Conservation (phyloP, 2,329 filamentous ascomycete species). For the Phialophora verrucosa region DNA sequence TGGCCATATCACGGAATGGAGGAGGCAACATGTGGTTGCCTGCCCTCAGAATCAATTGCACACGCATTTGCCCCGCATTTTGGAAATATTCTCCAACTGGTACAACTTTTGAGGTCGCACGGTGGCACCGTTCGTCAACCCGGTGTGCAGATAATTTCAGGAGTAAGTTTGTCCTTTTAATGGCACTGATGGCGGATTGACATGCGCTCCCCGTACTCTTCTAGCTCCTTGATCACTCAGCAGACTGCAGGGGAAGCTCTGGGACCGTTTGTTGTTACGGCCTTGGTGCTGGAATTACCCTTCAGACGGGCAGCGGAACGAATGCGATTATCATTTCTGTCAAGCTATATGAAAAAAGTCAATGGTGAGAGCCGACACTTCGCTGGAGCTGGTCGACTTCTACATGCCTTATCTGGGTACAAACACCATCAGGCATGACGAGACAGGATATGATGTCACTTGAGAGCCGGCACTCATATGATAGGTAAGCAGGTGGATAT, state of each 20-base stretch:
- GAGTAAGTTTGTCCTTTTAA: no score
- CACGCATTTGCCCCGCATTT: slow-evolving; percentile 1
- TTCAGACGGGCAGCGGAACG: background rate
- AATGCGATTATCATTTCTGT: background rate
- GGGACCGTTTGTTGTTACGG: background rate
- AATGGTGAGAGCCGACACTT: background rate
- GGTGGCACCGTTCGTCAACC: no score
- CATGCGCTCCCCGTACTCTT: no score
- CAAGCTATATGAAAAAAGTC: background rate
- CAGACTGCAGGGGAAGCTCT: background rate
- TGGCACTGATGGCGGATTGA: no score
- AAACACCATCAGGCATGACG: no score
- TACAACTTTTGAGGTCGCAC: no score
- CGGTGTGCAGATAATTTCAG: no score
- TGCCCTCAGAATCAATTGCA: slow-evolving; percentile 7
- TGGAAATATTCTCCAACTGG: background rate
- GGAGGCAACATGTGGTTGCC: slow-evolving; percentile 24
- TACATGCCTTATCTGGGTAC: background rate
- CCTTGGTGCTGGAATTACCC: background rate
- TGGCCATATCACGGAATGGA: slow-evolving; percentile 25
- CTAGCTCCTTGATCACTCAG: no score
- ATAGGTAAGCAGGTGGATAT: no score
- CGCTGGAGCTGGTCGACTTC: background rate
- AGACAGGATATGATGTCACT: no score
- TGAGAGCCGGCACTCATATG: no score